Conservation (phyloP, 495 filamentous ascomycete genomes). For the Hypoxylon cercidicola region DNA sequence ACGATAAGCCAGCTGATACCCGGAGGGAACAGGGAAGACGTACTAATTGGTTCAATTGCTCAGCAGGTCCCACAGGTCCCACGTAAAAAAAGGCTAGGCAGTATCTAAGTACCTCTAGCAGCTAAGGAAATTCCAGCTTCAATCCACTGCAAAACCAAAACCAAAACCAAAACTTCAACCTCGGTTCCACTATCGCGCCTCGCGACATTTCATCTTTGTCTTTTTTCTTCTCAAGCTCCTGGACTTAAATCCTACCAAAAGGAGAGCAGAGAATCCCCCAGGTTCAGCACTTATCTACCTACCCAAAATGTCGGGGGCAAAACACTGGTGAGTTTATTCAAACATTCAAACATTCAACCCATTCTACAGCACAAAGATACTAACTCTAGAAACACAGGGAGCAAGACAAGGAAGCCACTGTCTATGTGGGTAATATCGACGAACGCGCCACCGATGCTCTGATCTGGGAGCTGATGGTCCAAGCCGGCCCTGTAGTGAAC, state of each 20-base stretch:
- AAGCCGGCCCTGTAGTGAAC: constrained; percentile 95
- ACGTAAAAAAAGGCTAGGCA: background rate
- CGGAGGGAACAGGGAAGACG: background rate
- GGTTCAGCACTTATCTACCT: constrained; percentile 2
- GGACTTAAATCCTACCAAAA: background rate
- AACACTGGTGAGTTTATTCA: constrained; percentile 82
- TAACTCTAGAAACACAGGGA: constrained; percentile 69
- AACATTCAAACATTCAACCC: too few species aligned
- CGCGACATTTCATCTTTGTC: background rate
- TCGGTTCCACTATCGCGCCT: constrained; percentile 1
- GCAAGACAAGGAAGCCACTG: constrained; percentile 98
- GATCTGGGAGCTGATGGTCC: constrained; percentile 97
- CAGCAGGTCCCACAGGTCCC: too few species aligned
- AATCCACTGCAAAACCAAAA: background rate
- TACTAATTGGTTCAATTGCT: background rate
- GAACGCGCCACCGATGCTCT: constrained; percentile 91
- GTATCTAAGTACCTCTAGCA: background rate
- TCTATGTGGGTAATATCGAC: constrained; percentile 98
- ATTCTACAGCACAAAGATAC: constrained; percentile 20
- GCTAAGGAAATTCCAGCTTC: too few species aligned
- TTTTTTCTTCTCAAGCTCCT: background rate
- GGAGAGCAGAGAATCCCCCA: background rate
- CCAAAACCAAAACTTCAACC: too few species aligned
- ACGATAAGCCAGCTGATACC: constrained; percentile 3
- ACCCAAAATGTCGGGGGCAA: constrained; percentile 72